Conservation (phyloP, 352 stramenopile species). For the Phytopythium chamaehyphon region DNA sequence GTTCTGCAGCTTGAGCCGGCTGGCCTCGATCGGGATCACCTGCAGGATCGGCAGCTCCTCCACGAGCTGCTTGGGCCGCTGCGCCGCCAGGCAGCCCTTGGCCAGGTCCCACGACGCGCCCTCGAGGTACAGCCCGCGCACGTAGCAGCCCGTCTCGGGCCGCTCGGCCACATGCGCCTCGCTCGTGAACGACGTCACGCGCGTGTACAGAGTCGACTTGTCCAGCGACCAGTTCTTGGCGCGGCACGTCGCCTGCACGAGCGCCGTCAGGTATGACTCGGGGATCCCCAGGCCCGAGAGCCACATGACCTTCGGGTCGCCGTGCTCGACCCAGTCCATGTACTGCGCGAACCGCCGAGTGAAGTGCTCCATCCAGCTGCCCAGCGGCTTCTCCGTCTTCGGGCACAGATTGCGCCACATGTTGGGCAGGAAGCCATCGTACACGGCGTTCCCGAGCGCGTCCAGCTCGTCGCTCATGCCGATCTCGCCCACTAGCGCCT, state of each 20-base stretch:
- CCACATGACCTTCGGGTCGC: slow-evolving; percentile 92
- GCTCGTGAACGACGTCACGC: slow-evolving; percentile 83
- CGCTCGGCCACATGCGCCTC: slow-evolving; percentile 54
- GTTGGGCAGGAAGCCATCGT: slow-evolving; percentile 91
- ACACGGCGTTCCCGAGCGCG: slow-evolving; percentile 87
- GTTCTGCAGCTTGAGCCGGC: slow-evolving; percentile 93
- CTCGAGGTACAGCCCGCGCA: slow-evolving; percentile 91
- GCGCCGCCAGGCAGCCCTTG: slow-evolving; percentile 63
- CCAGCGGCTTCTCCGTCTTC: slow-evolving; percentile 94
- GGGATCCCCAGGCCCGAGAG: slow-evolving; percentile 93
- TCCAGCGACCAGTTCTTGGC: slow-evolving; percentile 93
- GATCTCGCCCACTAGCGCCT: slow-evolving; percentile 93
- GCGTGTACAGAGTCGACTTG: slow-evolving; percentile 93
- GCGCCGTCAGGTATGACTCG: slow-evolving; percentile 94
- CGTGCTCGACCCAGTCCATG: slow-evolving; percentile 85
- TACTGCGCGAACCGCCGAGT: slow-evolving; percentile 88
- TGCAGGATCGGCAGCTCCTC: slow-evolving; percentile 93
- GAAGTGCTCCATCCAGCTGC: slow-evolving; percentile 95
- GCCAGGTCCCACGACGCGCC: slow-evolving; percentile 91
- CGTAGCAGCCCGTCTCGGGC: slow-evolving; percentile 89
- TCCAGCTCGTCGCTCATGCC: slow-evolving; percentile 96
- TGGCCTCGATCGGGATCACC: slow-evolving; percentile 94
- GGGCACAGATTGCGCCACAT: slow-evolving; percentile 90
- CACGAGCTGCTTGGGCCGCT: slow-evolving; percentile 94
- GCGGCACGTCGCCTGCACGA: slow-evolving; percentile 94